Base-by-base conservation (phyloP, 2,329 filamentous ascomycete species). In the Penicillium sp. region DNA sequence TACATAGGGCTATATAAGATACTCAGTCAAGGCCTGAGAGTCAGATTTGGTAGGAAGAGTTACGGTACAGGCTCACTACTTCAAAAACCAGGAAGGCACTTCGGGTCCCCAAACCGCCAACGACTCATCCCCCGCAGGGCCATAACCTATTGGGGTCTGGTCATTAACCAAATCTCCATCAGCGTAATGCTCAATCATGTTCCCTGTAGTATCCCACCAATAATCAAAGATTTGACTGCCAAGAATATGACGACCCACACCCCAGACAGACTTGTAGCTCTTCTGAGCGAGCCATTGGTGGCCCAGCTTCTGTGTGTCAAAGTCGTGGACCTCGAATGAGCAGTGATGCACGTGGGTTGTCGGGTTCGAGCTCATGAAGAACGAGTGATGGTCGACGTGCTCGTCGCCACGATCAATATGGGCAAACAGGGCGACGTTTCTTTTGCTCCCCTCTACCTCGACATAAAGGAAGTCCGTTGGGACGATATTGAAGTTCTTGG, bases 201-300 rank as follows among this genome's bases (percentile, higher is more conserved):
- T 63, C 0, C 65, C 62, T 14, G 57, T 62, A 0, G 63, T 60
- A 55, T 79, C 77, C 60, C 78, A 81, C 81, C 81, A 83, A 59
- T 83, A 83, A 58, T 83, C 81, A 59, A 83, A 83, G 9, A 83
- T 71, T 64, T 82, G 80, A n/a, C 68, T 74, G 0, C 80, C 80
- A n/a, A 82, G 63, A 43, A 82, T 77, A 67, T 83, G 80, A 23
- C 81, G 66, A 0, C 81, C 81, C 4, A 83, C 75, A 0, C 81
- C 81, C 81, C 81, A 83, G 2, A 79, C 77, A 29, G 67, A 70
- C 55, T 70, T 71, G 52, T 81, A 83, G 0, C 73, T 75, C 56
- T 80, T 79, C 10, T 70, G 60, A 0, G 68, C 74, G 31, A 84
- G 67, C 78, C 78, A 83, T 51, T 82, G 76, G 61, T 84, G 82